Conservation (phyloP, 495 filamentous ascomycete species). For the Tuber indicum region DNA sequence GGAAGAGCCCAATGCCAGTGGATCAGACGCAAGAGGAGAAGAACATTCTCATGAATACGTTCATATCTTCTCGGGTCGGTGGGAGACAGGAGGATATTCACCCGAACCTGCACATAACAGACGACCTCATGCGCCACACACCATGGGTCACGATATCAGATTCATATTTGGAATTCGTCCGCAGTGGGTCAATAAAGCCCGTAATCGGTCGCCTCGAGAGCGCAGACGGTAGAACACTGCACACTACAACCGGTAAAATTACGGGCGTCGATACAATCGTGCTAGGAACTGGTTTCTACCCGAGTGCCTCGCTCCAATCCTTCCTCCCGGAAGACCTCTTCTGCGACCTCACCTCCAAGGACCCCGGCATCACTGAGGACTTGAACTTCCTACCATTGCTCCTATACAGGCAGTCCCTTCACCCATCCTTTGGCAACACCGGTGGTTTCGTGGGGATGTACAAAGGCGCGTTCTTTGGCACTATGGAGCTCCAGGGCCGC, state of each 20-base stretch:
- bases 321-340: conserved; percentile 56
- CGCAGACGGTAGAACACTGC: conserved; percentile 10
- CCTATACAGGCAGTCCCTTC: conserved; percentile 59
- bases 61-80: conserved; percentile 54
- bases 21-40: conserved; percentile 55
- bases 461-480: conserved; percentile 76
- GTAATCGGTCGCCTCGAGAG: conserved; percentile 43
- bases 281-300: conserved; percentile 70
- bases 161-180: conserved; percentile 64
- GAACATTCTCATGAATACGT: conserved; percentile 50
- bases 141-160: conserved; percentile 65
- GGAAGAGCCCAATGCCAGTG: conserved; percentile 50
- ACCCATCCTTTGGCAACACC: conserved; percentile 55
- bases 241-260: conserved; percentile 14
- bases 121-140: conserved; percentile 44
- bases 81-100: conserved; percentile 57
- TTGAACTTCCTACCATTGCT: conserved; percentile 58
- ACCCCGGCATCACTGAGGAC: conserved; percentile 11
- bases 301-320: conserved; percentile 52
- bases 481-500: conserved; percentile 80
- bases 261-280: conserved; percentile 59
- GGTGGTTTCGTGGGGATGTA: conserved; percentile 78
- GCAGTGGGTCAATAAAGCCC: conserved; percentile 54
- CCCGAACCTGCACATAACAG: conserved; percentile 42
- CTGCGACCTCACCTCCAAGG: conserved; percentile 17